Conservation (phyloP, 1,284 basidiomycete genomes). For the Moesziomyces antarcticus region DNA sequence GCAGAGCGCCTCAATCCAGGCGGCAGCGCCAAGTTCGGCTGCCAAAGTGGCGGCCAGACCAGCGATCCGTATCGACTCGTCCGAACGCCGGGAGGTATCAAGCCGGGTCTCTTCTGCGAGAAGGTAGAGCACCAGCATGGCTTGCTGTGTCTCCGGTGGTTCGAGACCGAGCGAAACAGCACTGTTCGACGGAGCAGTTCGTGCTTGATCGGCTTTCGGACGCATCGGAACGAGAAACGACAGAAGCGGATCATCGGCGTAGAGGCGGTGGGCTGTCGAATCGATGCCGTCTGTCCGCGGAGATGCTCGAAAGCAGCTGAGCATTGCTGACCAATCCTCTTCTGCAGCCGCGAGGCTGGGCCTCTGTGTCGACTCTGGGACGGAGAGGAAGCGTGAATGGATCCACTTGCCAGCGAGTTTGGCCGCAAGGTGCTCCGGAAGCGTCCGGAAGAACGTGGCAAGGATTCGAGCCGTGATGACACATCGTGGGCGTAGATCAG, state of each 20-base stretch:
- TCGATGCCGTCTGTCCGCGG: neutral
- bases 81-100: conserved; percentile 14
- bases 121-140: conserved; percentile 41
- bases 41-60: conserved; percentile 6
- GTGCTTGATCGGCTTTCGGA: neutral
- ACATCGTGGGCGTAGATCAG: conserved; percentile 26
- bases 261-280: conserved; percentile 14
- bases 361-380: neutral
- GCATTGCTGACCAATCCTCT: conserved; percentile 26
- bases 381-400: conserved; percentile 18
- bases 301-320: neutral
- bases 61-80: conserved; percentile 2
- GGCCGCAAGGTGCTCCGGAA: conserved; percentile 12
- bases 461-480: conserved; percentile 10
- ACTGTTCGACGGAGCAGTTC: neutral
- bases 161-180: neutral
- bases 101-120: conserved; percentile 47
- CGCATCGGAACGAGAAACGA: conserved; percentile 9
- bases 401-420: conserved; percentile 21
- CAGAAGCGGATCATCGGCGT: conserved; percentile 19
- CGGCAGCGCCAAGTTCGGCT: neutral
- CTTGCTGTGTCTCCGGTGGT: conserved; percentile 4
- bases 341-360: conserved; percentile 10
- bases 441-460: conserved; percentile 2
- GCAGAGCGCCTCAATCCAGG: conserved; percentile 18